Conservation (phyloP, 129 eudicot genomes). For the Erigeron canadensis region DNA sequence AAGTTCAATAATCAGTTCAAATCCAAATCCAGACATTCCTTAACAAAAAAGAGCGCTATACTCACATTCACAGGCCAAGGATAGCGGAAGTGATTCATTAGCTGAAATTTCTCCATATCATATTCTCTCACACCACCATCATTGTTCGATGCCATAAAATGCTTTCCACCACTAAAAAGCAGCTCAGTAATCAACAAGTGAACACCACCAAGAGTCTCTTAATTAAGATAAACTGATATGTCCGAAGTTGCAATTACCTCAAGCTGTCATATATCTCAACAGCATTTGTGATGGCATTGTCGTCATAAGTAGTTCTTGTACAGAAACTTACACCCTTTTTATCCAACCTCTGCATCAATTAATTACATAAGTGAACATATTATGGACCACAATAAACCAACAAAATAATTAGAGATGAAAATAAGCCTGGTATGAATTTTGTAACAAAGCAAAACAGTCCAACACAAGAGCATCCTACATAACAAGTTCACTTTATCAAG, state of each 20-base stretch:
- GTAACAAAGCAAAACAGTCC: no score
- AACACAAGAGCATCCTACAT: no score
- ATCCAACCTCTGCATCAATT: slow-evolving; percentile 61
- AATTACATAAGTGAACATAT: slow-evolving; percentile 7
- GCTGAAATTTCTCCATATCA: slow-evolving; percentile 92
- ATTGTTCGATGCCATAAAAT: slow-evolving; percentile 79
- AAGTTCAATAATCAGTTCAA: no score
- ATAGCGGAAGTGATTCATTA: slow-evolving; percentile 56
- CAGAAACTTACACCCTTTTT: slow-evolving; percentile 78
- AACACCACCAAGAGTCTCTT: background rate
- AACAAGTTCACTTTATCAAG: no score
- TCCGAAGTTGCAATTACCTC: slow-evolving; percentile 45
- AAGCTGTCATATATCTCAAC: slow-evolving; percentile 66
- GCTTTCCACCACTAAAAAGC: slow-evolving; percentile 59
- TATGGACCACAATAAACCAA: slow-evolving; percentile 10
- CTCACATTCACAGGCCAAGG: slow-evolving; percentile 98
- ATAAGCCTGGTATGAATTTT: background rate
- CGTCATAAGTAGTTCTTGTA: slow-evolving; percentile 77
- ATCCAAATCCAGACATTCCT: no score
- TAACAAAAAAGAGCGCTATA: background rate
- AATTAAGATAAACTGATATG: background rate
- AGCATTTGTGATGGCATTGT: slow-evolving; percentile 88
- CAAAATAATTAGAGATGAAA: background rate
- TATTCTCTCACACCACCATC: slow-evolving; percentile 85
- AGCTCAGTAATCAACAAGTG: background rate